Percentiles rank a stretch among this genome's conserved stretches.
Conservation (phyloP, 495 filamentous ascomycete genomes). For the Pyrenopolyporus hunteri region DNA sequence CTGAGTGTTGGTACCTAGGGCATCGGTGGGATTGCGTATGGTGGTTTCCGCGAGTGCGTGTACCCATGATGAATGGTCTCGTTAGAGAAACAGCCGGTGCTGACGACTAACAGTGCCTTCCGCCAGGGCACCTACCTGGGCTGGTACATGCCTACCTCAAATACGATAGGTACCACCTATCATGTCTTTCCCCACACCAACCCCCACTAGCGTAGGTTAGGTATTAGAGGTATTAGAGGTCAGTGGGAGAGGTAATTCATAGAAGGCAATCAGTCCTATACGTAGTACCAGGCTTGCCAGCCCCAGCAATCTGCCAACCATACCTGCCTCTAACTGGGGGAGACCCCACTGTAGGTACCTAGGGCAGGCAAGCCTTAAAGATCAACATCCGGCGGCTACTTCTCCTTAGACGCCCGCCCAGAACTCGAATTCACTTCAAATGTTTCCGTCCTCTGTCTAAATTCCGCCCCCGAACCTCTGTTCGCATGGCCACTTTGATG, state of each 20-base stretch:
- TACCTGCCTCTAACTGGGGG: too few species aligned
- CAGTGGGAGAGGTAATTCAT: too few species aligned
- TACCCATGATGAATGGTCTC: background rate
- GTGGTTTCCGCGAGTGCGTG: background rate
- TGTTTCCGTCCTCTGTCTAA: background rate
- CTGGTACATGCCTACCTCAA: background rate
- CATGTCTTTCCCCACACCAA: background rate
- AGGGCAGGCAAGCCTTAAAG: too few species aligned
- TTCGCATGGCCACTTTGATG: constrained; percentile 32
- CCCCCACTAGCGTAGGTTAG: background rate
- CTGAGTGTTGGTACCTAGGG: background rate
- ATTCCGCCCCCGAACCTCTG: constrained; percentile 2
- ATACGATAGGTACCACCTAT: too few species aligned
- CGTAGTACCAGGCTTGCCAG: too few species aligned
- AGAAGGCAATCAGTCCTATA: too few species aligned
- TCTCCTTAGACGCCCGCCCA: constrained; percentile 27
- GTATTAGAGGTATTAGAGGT: background rate
- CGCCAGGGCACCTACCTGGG: too few species aligned
- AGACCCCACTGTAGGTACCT: too few species aligned
- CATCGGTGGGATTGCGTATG: constrained; percentile 4
- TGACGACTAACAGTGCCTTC: constrained; percentile 10
- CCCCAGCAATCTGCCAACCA: too few species aligned
- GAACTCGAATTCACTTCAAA: constrained; percentile 15
- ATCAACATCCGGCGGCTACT: constrained; percentile 30
- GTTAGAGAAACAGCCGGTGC: background rate